phyloP scores from a whole-genome alignment of 768 basidiomycete genomes.

The Termitomyces sp. region DNA sequence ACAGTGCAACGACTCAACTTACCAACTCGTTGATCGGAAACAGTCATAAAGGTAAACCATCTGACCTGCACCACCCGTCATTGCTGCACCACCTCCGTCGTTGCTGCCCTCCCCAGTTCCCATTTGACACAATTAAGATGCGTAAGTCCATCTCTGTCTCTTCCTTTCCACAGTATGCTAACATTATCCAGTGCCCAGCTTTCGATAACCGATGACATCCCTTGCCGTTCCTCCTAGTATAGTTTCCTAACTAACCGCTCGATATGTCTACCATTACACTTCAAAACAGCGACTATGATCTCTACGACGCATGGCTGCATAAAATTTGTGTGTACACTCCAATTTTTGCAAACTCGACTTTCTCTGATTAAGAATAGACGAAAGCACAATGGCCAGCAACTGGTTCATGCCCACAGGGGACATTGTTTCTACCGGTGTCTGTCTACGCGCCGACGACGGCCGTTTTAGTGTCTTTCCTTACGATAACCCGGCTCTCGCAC shows the following conservation, averaged over 20 bases:
- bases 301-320: conserved; percentile 74
- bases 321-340: conserved; percentile 54
- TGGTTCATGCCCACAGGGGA: conserved; percentile 81
- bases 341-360: not conserved
- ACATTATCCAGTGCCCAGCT: too few species aligned
- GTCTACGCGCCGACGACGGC: conserved; percentile 53
- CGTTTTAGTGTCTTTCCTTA: conserved; percentile 85
- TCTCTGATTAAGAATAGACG: conserved; percentile 35
- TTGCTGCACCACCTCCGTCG: too few species aligned
- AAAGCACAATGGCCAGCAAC: conserved; percentile 55
- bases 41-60: too few species aligned
- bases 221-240: not conserved
- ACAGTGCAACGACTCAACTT: too few species aligned
- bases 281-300: conserved; percentile 66
- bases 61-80: too few species aligned
- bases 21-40: too few species aligned
- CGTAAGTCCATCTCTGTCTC: too few species aligned
- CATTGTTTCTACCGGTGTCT: conserved; percentile 66
- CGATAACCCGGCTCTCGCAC: conserved; percentile 64
- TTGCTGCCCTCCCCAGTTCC: too few species aligned
- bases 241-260: not conserved
- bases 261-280: conserved; percentile 32
- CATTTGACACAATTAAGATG: too few species aligned
- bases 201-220: too few species aligned
- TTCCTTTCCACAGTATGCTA: too few species aligned